phyloP scores from a whole-genome alignment of 805 yeast genomes.

The Candida rishiriensis region DNA sequence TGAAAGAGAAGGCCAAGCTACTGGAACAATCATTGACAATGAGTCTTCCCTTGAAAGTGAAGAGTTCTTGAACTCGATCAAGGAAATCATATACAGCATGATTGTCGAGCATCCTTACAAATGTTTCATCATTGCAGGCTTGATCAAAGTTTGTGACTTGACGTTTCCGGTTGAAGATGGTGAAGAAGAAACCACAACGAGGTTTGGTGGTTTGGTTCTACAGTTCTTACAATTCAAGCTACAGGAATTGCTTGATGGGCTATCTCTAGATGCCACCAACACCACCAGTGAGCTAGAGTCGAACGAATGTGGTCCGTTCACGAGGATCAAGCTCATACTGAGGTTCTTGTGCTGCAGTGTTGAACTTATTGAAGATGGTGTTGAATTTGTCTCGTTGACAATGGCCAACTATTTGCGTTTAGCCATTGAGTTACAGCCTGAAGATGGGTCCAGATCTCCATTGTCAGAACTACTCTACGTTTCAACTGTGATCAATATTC shows the following conservation, averaged over 20 bases:
- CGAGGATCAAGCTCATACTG: conserved; percentile 61
- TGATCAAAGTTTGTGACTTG: conserved; percentile 38
- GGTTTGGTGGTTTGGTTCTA: conserved; percentile 64
- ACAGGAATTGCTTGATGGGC: conserved; percentile 46
- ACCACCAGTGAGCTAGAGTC: conserved; percentile 18
- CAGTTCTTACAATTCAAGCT: conserved; percentile 64
- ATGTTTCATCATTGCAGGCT: conserved; percentile 62
- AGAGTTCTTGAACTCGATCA: conserved; percentile 51
- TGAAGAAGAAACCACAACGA: conserved; percentile 48
- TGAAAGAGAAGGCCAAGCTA: too few relatives aligned
- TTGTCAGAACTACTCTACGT: conserved; percentile 67
- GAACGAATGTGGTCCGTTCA: conserved; percentile 55
- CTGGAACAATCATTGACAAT: conserved; percentile 31
- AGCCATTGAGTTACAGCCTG: conserved; percentile 53
- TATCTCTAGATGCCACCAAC: conserved; percentile 5
- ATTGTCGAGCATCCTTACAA: conserved; percentile 90
- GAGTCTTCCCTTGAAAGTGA: conserved; percentile 22
- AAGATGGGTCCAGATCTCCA: conserved; percentile 40
- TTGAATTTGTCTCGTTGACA: conserved; percentile 37
- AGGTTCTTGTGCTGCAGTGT: conserved; percentile 66
- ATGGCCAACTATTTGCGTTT: conserved; percentile 49
- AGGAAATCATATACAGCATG: conserved; percentile 63
- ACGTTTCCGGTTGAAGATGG: too few relatives aligned
- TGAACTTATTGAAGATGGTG: conserved; percentile 49
- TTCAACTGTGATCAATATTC: conserved; percentile 57